Evolutionary conservation across 2,329 filamentous ascomycete species (phyloP).

Genomic region (Fusarium sp.): DNA sequence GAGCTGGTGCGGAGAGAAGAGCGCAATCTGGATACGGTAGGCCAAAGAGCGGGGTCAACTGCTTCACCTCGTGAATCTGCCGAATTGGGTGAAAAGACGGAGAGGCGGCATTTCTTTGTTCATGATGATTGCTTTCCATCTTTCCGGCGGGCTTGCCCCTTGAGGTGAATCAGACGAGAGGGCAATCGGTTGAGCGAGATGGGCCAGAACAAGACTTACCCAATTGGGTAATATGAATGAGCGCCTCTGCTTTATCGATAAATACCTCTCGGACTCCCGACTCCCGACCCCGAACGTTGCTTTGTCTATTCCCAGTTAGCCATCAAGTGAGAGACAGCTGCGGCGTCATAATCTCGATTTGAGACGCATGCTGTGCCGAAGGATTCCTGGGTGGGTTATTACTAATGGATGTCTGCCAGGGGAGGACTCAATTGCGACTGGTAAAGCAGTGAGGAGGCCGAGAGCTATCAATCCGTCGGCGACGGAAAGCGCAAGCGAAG

Average conservation of each 20-base stretch:
- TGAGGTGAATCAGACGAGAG: background rate
- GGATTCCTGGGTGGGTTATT: too few relatives aligned
- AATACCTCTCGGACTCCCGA: too few relatives aligned
- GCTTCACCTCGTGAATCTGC: conserved; percentile 8
- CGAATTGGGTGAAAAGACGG: conserved; percentile 16
- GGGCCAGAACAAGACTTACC: background rate
- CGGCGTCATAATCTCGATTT: too few relatives aligned
- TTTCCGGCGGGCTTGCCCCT: background rate
- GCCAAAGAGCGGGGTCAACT: conserved; percentile 36
- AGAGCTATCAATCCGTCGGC: too few relatives aligned
- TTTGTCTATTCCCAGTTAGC: too few relatives aligned
- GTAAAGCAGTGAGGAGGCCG: too few relatives aligned
- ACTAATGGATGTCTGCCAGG: too few relatives aligned
- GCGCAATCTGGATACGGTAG: conserved; percentile 6
- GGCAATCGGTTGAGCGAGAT: background rate
- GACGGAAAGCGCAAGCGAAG: too few relatives aligned
- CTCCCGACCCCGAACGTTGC: too few relatives aligned
- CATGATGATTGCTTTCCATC: background rate
- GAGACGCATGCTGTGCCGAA: too few relatives aligned
- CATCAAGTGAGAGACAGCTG: too few relatives aligned
- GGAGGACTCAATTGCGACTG: too few relatives aligned
- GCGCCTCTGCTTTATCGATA: background rate
- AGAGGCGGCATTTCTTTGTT: conserved; percentile 3
- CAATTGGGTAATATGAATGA: background rate
- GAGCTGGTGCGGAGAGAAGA: conserved; percentile 4